Base-by-base conservation (phyloP, 2,329 filamentous ascomycete genomes). In the Aspergillus arachidicola region DNA sequence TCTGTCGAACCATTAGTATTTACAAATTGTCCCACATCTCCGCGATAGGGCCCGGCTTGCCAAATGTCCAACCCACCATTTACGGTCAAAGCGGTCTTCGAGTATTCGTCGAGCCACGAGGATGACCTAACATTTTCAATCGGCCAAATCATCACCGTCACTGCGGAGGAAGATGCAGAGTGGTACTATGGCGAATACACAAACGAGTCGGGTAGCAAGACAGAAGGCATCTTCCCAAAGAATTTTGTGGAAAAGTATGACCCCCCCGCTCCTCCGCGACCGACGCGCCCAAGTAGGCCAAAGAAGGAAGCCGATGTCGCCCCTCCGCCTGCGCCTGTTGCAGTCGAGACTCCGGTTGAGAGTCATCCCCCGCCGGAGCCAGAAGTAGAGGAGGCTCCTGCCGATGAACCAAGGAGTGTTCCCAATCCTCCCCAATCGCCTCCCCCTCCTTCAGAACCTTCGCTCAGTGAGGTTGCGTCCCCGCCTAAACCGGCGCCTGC, bases 191-290 rank as follows among this genome's bases (percentile, higher is more conserved):
- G 95, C 69, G 91, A 95, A 79, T 97, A 97, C 77, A 82, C 89
- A 67, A 92, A 96, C 79, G 87, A 88, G 64, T 80, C 84, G 58
- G 95, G 95, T 61, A 80, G 79, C 66, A 93, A 90, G 79, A 87
- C 89, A 75, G 89, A 94, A 74, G 94, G 94, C 69, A 91, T 97
- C 72, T 98, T 97, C 78, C 94, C 93, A 58, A 90, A 91, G 76
- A 99, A 98, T 81, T 99, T 99, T 76, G 95, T 99, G 74, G 95
- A 99, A 80, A 93, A 90, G 80, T 96, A 93, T 79, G 94, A 98
- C 78, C 95, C 95, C 43, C 91, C 89, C 61, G 91, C 94, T 67
- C 95, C 95, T 64, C 93, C 94, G 64, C 89, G 95, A 63, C 95
- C 95, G 62, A 86, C 87, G 66, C 89, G 95, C 72, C 83, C 87